Evolutionary conservation across 202 grass and related monocot genomes (phyloP), one percentile per base, ranked within the genome.

Genomic region (Digitaria exilis): DNA sequence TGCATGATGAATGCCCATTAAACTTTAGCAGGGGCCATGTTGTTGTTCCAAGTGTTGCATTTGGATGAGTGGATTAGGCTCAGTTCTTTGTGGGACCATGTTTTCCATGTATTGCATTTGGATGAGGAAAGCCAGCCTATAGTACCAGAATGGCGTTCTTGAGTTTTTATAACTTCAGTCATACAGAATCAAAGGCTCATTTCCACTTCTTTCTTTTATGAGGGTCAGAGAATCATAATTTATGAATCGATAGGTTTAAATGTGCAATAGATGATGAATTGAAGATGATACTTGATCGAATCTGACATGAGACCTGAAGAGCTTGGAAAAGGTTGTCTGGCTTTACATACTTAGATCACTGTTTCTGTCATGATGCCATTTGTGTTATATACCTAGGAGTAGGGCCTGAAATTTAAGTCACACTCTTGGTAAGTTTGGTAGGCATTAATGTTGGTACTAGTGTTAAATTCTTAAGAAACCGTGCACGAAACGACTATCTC

Each of bases 391-490:
- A 37, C 50, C 48, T 76, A 30, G 69, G 32, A 88, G 34, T 64
- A 81, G 56, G 57, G 69, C 76, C 62, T 82, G 35, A 46, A 80
- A 71, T 29, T 78, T 26, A 82, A 73, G 65, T 50, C 73, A 14
- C 15, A 79, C 42, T 25, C 48, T 73, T 82, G 59, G 19, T 67
- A 67, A 58, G 35, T 86, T 82, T 71, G 60, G 41, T 78, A 61
- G 61, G 69, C 42, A 83, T 72, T 60, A 75, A 54, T 37, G 59
- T 55, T 63, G 76, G 26, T 71, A 37, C 22, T 74, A 68, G 19
- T 79, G 73, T 82, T 69, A 64, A 87, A 86, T 60, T 82, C 51
- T 78, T 62, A 34, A 54, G 21, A 68, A 84, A 46, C 49, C 80
- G 62, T 79, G 60, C 50, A 79, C 66, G 30, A 61, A 89, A 63